Percentiles rank a stretch among this genome's conserved stretches.
Conservation (phyloP, 345 rosid species). For the Limnanthes douglasii region DNA sequence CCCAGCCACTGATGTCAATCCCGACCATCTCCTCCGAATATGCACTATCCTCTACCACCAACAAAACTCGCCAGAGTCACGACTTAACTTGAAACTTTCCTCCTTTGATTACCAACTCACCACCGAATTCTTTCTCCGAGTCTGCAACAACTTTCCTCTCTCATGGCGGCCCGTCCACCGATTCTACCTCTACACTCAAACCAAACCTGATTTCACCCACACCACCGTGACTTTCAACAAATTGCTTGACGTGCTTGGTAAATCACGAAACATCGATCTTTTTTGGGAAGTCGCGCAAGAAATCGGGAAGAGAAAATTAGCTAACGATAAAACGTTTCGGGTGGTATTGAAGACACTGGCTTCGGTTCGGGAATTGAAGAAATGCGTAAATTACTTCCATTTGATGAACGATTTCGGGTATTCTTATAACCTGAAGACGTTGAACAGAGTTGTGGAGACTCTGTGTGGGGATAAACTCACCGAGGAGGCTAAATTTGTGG, state of each 20-base stretch:
- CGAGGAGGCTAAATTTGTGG: conserved; percentile 54
- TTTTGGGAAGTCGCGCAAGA: conserved; percentile 49
- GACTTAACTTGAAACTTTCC: conserved; percentile 47
- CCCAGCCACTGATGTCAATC: conserved; percentile 23
- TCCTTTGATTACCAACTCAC: conserved; percentile 22
- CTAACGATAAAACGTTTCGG: conserved; percentile 53
- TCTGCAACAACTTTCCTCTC: conserved; percentile 65
- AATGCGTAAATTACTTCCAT: conserved; percentile 47
- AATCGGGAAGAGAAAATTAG: conserved; percentile 31
- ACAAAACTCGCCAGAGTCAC: conserved; percentile 46
- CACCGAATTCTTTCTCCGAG: conserved; percentile 76
- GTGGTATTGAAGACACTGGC: conserved; percentile 48
- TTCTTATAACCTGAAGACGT: conserved; percentile 24
- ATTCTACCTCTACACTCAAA: conserved; percentile 44
- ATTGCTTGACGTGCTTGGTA: conserved; percentile 42
- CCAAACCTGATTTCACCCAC: conserved; percentile 24
- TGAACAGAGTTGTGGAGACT: conserved; percentile 39
- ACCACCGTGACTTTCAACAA: conserved; percentile 47
- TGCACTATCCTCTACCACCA: conserved; percentile 79
- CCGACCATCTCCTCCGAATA: conserved; percentile 42
- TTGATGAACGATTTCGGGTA: conserved; percentile 51
- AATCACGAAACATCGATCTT: conserved; percentile 53
- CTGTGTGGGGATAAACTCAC: conserved; percentile 39
- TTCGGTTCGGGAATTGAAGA: conserved; percentile 53
- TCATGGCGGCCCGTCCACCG: conserved; percentile 83